A percentile compares a stretch with the other conserved stretches of the same genome.
These are phyloP conservation scores for Macrocystidia cucumis DNA, from an alignment of 1,284 basidiomycete genomes.

Conservation along the genomic window DNA sequence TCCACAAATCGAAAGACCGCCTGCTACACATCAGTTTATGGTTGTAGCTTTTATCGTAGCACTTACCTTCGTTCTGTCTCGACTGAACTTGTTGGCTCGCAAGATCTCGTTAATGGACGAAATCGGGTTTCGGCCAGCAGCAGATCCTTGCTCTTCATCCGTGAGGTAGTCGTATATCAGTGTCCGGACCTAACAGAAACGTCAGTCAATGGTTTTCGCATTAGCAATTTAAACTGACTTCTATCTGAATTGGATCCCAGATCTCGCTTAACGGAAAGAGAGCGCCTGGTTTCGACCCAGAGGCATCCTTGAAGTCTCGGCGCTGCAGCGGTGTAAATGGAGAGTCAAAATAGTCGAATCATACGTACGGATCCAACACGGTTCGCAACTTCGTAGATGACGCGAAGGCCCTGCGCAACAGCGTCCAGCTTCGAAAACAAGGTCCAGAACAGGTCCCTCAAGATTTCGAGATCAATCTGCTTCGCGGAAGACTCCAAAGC, in stretches of 20 bases:
- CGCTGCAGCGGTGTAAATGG: slow-evolving; percentile 39
- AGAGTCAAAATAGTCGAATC: slow-evolving; percentile 3
- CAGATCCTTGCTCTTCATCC: slow-evolving; percentile 77
- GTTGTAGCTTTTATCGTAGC: neutral
- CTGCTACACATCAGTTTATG: slow-evolving; percentile 28
- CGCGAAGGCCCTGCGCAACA: slow-evolving; percentile 88
- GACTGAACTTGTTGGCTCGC: slow-evolving; percentile 69
- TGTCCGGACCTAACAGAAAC: slow-evolving; percentile 59
- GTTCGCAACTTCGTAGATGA: slow-evolving; percentile 87
- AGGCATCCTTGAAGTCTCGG: slow-evolving; percentile 81
- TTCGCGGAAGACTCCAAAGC: slow-evolving; percentile 73
- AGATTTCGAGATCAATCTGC: slow-evolving; percentile 74
- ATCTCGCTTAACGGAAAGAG: slow-evolving; percentile 83
- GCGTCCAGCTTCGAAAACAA: slow-evolving; percentile 95
- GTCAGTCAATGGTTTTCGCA: too few relatives aligned
- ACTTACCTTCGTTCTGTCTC: slow-evolving; percentile 74
- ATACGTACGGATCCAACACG: slow-evolving; percentile 77
- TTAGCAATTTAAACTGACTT: slow-evolving; percentile 41
- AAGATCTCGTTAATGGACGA: slow-evolving; percentile 93
- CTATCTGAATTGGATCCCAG: slow-evolving; percentile 88
- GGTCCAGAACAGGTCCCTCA: slow-evolving; percentile 96
- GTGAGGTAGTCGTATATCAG: slow-evolving; percentile 90
- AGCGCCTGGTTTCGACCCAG: slow-evolving; percentile 62
- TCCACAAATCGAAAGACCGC: slow-evolving; percentile 88
- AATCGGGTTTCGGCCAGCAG: slow-evolving; percentile 78